Evolutionary conservation across 2,329 filamentous ascomycete species (phyloP).

Genomic region (Zopfia rhizophila): DNA sequence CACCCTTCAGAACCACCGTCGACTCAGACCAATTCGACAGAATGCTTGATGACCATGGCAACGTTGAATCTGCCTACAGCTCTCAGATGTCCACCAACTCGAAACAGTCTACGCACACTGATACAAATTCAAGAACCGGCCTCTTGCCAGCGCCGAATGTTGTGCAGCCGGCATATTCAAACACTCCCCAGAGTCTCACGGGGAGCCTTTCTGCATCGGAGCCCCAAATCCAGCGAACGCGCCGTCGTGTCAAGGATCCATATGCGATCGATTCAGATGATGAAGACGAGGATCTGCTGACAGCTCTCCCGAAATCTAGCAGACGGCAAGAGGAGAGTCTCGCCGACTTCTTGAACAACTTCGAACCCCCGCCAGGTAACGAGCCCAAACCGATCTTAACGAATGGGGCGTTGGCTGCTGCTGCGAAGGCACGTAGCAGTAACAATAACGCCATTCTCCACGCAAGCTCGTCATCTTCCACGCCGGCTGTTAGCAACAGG

Average conservation of each 20-base stretch:
- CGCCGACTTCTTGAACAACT: conserved; percentile 77
- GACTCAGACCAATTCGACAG: conserved; percentile 79
- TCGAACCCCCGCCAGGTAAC: conserved; percentile 65
- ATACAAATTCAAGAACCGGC: conserved; percentile 79
- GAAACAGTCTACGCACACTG: conserved; percentile 66
- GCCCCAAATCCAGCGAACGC: conserved; percentile 76
- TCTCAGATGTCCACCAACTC: conserved; percentile 49
- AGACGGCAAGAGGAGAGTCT: conserved; percentile 65
- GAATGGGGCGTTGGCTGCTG: conserved; percentile 43
- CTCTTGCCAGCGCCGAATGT: conserved; percentile 60
- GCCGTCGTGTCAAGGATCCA: conserved; percentile 82
- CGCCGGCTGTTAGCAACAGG: conserved; percentile 27
- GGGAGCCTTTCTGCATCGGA: conserved; percentile 6
- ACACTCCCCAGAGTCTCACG: conserved; percentile 45
- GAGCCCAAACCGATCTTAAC: conserved; percentile 47
- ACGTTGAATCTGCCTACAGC: conserved; percentile 46
- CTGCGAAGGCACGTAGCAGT: conserved; percentile 40
- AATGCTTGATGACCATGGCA: conserved; percentile 46
- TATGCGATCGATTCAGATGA: conserved; percentile 82
- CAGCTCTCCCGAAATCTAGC: conserved; percentile 55
- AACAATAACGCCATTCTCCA: conserved; percentile 14
- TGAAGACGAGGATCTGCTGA: conserved; percentile 66
- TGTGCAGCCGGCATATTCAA: conserved; percentile 50
- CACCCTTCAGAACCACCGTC: conserved; percentile 85
- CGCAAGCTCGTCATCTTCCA: conserved; percentile 20